A percentile compares a stretch with the other conserved stretches of the same genome.
Evolutionary conservation across 805 yeast genomes (phyloP).

Genomic region (Lipomyces sp.): DNA sequence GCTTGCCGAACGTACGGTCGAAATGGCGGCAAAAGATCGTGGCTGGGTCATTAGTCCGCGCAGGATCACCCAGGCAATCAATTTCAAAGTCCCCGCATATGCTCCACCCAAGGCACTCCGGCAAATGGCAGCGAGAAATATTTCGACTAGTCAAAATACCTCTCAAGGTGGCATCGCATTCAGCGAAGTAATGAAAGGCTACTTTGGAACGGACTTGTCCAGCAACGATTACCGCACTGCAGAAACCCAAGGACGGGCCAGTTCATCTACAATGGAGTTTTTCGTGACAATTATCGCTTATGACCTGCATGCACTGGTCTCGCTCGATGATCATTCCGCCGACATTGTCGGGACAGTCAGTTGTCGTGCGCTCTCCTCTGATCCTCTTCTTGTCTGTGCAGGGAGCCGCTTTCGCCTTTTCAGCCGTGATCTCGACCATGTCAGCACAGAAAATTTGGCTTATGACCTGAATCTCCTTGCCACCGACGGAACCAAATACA

Average conservation of each 20-base stretch:
- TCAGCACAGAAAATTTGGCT: not conserved
- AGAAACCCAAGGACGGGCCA: not conserved
- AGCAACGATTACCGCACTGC: not conserved
- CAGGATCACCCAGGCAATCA: not conserved
- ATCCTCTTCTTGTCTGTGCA: not conserved
- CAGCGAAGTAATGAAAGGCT: slow-evolving; percentile 1
- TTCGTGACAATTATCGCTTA: not conserved
- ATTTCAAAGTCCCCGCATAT: not conserved
- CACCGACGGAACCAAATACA: not conserved
- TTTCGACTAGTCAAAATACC: not conserved
- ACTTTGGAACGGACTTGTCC: not conserved
- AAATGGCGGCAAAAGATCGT: not conserved
- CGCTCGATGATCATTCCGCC: not conserved
- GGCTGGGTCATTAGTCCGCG: not conserved
- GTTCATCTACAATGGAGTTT: not conserved
- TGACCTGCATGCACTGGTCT: not conserved
- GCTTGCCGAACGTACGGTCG: not conserved
- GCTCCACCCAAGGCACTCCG: not conserved
- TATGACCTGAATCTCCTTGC: not conserved
- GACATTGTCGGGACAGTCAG: not conserved
- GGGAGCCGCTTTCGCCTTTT: slow-evolving; percentile 1
- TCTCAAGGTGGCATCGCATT: not conserved
- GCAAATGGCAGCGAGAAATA: not conserved
- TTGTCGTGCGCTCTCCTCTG: not conserved
- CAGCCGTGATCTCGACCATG: slow-evolving; percentile 3